phyloP scores from a whole-genome alignment of 2,329 filamentous ascomycete genomes.

The Thielaviopsis ethacetica region DNA sequence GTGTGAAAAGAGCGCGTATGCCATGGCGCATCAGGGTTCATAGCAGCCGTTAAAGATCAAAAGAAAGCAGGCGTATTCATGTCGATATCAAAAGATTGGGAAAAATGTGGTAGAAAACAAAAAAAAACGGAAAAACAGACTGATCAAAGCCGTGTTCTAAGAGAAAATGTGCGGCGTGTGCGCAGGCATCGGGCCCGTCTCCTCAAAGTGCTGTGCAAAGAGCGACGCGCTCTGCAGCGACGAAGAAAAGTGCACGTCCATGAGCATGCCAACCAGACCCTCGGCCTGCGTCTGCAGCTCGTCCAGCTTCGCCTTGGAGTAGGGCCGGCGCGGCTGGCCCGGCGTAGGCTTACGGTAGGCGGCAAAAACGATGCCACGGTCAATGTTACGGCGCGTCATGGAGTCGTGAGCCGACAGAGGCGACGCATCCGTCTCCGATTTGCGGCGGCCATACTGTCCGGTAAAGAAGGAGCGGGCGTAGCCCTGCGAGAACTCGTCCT shows the following conservation, averaged over 20 bases:
- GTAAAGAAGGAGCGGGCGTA: slow-evolving; percentile 38
- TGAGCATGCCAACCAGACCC: slow-evolving; percentile 34
- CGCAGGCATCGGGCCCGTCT: slow-evolving; percentile 24
- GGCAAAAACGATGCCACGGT: slow-evolving; percentile 39
- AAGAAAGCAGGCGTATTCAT: slow-evolving; percentile 2
- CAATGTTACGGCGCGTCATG: slow-evolving; percentile 16
- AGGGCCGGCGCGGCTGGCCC: slow-evolving; percentile 19
- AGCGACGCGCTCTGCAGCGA: slow-evolving; percentile 14
- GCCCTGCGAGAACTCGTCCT: slow-evolving; percentile 31
- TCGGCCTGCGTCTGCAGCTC: slow-evolving; percentile 33
- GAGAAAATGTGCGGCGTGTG: slow-evolving; percentile 12
- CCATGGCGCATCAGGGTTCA: neutral
- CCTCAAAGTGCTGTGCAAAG: slow-evolving; percentile 17
- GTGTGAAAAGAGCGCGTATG: neutral
- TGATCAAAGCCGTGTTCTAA: neutral
- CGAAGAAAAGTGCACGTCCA: slow-evolving; percentile 29
- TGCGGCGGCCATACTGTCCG: slow-evolving; percentile 19
- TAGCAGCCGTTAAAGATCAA: slow-evolving; percentile 11
- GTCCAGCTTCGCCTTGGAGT: slow-evolving; percentile 26
- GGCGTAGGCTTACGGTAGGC: slow-evolving; percentile 32
- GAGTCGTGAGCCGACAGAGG: neutral
- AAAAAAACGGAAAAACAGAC: neutral
- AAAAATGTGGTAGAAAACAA: neutral
- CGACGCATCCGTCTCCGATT: slow-evolving; percentile 13
- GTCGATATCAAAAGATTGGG: neutral